Evolutionary conservation across 2,329 filamentous ascomycete species (phyloP).

Genomic region (Pezicula carpinea): DNA sequence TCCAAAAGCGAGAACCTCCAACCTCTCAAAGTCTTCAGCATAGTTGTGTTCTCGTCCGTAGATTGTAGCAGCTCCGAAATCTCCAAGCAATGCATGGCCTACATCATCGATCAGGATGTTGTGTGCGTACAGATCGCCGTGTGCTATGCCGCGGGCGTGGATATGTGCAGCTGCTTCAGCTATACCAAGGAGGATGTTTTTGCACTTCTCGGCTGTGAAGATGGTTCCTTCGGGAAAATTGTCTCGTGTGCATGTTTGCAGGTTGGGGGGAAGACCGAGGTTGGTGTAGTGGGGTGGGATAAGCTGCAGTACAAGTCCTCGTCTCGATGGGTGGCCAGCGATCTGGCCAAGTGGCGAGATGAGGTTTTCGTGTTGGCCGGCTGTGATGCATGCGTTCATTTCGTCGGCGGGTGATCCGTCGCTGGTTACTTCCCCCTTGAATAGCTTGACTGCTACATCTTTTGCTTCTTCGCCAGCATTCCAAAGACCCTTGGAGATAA

Average conservation of each 20-base stretch:
- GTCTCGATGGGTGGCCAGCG: slow-evolving; percentile 33
- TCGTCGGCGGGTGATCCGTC: slow-evolving; percentile 45
- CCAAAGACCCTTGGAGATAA: slow-evolving; percentile 39
- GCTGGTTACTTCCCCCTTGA: slow-evolving; percentile 41
- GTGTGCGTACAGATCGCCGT: slow-evolving; percentile 44
- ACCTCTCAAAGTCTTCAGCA: slow-evolving; percentile 31
- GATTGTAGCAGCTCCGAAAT: slow-evolving; percentile 44
- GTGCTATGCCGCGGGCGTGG: slow-evolving; percentile 37
- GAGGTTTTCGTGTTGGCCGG: slow-evolving; percentile 41
- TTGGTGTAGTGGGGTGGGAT: slow-evolving; percentile 38
- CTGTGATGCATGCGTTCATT: slow-evolving; percentile 41
- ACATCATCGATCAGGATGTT: slow-evolving; percentile 38
- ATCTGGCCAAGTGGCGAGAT: slow-evolving; percentile 41
- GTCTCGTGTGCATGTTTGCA: slow-evolving; percentile 43
- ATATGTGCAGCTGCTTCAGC: slow-evolving; percentile 39
- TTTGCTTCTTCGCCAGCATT: slow-evolving; percentile 24
- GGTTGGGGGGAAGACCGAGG: slow-evolving; percentile 39
- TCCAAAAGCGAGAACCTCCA: slow-evolving; percentile 44
- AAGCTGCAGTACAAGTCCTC: slow-evolving; percentile 43
- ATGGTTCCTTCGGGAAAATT: slow-evolving; percentile 30
- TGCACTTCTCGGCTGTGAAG: slow-evolving; percentile 27
- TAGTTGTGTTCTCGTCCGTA: slow-evolving; percentile 28
- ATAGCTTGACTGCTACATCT: slow-evolving; percentile 44
- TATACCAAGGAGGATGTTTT: slow-evolving; percentile 35
- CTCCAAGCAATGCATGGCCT: slow-evolving; percentile 41